Percentiles rank a stretch among this genome's conserved stretches.
Conservation (phyloP, 129 eudicot genomes). For the Rutidosis leptorrhynchoides region DNA sequence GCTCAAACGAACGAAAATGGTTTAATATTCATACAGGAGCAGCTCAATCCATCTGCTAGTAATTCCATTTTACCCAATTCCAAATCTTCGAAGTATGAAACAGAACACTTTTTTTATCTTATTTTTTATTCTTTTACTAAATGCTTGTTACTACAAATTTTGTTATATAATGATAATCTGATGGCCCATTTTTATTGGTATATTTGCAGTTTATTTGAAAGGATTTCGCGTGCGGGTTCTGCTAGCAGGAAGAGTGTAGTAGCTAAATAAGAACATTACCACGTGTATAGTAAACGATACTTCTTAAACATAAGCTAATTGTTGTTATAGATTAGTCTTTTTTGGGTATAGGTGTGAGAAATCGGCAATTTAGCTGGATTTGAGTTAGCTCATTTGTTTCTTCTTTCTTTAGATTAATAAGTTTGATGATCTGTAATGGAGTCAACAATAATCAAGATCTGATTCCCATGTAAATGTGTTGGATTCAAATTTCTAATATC, state of each 20-base stretch:
- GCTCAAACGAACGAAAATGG: constrained; percentile 38
- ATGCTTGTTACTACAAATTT: background rate
- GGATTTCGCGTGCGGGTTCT: constrained; percentile 31
- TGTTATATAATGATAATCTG: background rate
- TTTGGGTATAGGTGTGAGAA: constrained; percentile 25
- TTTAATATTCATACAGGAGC: constrained; percentile 35
- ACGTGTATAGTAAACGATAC: constrained; percentile 24
- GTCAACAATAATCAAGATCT: constrained; percentile 35
- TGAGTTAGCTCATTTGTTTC: constrained; percentile 29
- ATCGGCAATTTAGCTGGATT: constrained; percentile 28
- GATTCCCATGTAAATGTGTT: constrained; percentile 27
- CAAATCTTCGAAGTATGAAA: constrained; percentile 45
- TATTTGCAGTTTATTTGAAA: constrained; percentile 39
- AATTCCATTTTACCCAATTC: constrained; percentile 31
- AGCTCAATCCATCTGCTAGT: constrained; percentile 33
- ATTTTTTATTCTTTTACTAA: background rate
- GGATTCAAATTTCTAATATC: constrained; percentile 30
- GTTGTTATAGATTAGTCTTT: constrained; percentile 25
- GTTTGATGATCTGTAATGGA: constrained; percentile 27
- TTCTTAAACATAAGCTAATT: constrained; percentile 13
- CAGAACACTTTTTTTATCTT: background rate
- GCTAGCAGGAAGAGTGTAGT: constrained; percentile 19
- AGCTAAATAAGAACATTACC: constrained; percentile 24
- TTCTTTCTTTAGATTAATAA: constrained; percentile 14
- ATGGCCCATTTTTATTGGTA: constrained; percentile 13